Evolutionary conservation across 345 rosid genomes (phyloP).

Genomic region (Pistacia integerrima): DNA sequence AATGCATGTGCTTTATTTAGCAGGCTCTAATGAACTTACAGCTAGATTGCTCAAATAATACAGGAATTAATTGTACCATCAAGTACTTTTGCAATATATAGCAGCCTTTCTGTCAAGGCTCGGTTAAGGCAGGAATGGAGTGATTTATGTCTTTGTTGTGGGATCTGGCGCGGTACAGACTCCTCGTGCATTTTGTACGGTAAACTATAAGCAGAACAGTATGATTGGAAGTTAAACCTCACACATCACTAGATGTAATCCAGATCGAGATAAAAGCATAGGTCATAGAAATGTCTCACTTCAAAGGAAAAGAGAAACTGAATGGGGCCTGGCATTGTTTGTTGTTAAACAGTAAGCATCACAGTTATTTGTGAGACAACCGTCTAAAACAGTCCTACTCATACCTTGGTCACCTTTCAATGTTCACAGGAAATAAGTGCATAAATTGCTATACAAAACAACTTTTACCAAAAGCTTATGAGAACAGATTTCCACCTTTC

Average conservation of each 20-base stretch:
- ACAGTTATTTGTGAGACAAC: not conserved
- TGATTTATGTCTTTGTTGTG: not conserved
- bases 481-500: not conserved
- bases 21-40: not conserved
- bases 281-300: not conserved
- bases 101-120: not conserved
- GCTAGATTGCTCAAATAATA: not conserved
- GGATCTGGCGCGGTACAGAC: not conserved
- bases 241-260: not conserved
- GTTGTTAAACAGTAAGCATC: not conserved
- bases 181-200: not conserved
- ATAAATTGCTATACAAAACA: slow-evolving; percentile 21
- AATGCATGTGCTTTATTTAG: not conserved
- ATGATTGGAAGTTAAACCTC: slow-evolving; percentile 3
- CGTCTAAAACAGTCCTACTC: slow-evolving; percentile 7
- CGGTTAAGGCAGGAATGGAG: not conserved
- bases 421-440: slow-evolving; percentile 5
- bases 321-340: not conserved
- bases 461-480: not conserved
- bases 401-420: slow-evolving; percentile 3
- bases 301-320: not conserved
- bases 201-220: not conserved
- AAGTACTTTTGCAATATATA: not conserved
- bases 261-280: not conserved
- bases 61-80: not conserved